Evolutionary conservation across 1,284 basidiomycete species (phyloP), one percentile per base, ranked within the genome.

Genomic region (Ustilago hordei): DNA sequence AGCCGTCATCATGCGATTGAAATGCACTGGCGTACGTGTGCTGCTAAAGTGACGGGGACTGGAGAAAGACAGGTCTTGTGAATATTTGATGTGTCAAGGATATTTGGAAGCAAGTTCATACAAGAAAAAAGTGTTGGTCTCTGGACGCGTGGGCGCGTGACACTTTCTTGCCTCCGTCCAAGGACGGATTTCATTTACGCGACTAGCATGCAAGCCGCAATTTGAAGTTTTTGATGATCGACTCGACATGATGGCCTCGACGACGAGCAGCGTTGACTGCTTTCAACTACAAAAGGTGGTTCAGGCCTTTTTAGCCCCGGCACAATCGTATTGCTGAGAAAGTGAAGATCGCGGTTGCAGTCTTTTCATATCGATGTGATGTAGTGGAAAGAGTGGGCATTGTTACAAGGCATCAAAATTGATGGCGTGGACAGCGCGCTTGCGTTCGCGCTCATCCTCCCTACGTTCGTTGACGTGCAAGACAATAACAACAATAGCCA

Each of bases 381-480:
- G 9, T 8, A 41, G 39, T 41, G 5, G 60, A 38, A 13, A 47
- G 50, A 38, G 19, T 3, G 19, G 28, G 8, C n/a, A 32, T 13
- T 3, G 31, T 17, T 60, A 97, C 84, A 97, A 87, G 12, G 96
- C 95, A 86, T 96, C 95, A 86, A 98, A 98, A 83, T 98, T 98
- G 87, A 98, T 97, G 81, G 94, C 93, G 87, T 97, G 95, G 55
- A 95, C 92, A 34, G 91, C 91, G 74, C 92, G 89, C 82, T 93
- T 90, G 72, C 95, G 87, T 87, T 98, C 96, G 81, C 92, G 86
- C 87, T 98, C 95, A 85, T 98, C 95, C 85, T 96, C 95, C 73
- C 93, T 89, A 76, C 96, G 95, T 87, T 99, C 96, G 80, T 92
- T 93, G 80, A 95, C 84, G 88, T 97, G 94, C 80, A 99, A 86